Evolutionary conservation across 2,329 filamentous ascomycete species (phyloP).

Genomic region (Hymenoscyphus fructigenus): DNA sequence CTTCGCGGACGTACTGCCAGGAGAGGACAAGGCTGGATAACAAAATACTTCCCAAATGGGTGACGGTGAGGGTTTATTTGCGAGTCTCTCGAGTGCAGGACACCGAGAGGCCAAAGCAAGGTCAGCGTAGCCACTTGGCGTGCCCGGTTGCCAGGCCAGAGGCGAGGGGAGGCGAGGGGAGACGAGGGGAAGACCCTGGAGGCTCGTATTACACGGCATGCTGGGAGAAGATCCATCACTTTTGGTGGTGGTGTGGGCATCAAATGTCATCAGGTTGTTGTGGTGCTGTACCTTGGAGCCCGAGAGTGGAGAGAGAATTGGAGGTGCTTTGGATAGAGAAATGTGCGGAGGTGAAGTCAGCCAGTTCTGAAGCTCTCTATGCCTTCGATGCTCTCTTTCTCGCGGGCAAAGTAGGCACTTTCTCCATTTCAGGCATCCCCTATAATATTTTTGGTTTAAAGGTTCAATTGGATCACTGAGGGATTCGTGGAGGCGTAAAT

Average conservation of each 20-base stretch:
- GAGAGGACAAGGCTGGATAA: neutral
- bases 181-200: neutral
- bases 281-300: neutral
- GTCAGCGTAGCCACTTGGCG: neutral
- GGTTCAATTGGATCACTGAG: neutral
- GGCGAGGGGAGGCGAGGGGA: neutral
- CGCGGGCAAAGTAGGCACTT: neutral
- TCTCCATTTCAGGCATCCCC: neutral
- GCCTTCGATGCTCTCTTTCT: neutral
- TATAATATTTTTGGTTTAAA: neutral
- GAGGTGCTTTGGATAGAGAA: neutral
- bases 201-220: constrained; percentile 3
- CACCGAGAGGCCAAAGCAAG: neutral
- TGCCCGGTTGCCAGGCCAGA: constrained; percentile 3
- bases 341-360: neutral
- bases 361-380: neutral
- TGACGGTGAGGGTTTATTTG: neutral
- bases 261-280: neutral
- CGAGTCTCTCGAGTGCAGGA: neutral
- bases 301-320: neutral
- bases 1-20: neutral
- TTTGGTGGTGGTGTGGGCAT: neutral
- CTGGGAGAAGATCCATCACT: neutral
- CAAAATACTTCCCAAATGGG: neutral
- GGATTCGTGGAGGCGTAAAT: constrained; percentile 1